Evolutionary conservation across 805 yeast species (phyloP).

Genomic region (Pichia nakasei): DNA sequence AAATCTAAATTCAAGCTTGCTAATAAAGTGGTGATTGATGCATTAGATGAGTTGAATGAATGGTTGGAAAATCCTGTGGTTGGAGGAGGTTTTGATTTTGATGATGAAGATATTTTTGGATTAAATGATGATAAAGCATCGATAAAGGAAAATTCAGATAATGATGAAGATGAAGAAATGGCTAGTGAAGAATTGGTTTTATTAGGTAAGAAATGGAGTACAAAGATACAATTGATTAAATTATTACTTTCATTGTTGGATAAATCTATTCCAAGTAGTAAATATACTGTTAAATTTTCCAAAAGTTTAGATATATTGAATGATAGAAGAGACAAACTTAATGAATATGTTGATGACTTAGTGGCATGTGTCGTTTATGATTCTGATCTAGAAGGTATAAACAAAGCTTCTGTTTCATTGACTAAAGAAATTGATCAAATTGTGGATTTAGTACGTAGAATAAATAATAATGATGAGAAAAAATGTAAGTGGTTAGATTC

Average conservation of each 20-base stretch:
- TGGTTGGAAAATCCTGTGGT: slow-evolving; percentile 54
- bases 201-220: slow-evolving; percentile 41
- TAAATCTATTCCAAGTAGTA: slow-evolving; percentile 43
- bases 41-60: slow-evolving; percentile 55
- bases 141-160: slow-evolving; percentile 10
- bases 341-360: slow-evolving; percentile 45
- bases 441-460: slow-evolving; percentile 32
- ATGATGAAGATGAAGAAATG: slow-evolving; percentile 19
- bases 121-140: slow-evolving; percentile 15
- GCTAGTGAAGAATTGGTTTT: slow-evolving; percentile 15
- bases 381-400: slow-evolving; percentile 30
- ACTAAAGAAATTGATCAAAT: slow-evolving; percentile 20
- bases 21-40: slow-evolving; percentile 46
- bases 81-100: slow-evolving; percentile 23
- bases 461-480: slow-evolving; percentile 42
- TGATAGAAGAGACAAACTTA: slow-evolving; percentile 33
- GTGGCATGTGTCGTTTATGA: slow-evolving; percentile 47
- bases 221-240: slow-evolving; percentile 47
- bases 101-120: slow-evolving; percentile 43
- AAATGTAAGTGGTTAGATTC: slow-evolving; percentile 51
- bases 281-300: slow-evolving; percentile 26
- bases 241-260: slow-evolving; percentile 48
- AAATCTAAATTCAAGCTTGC: slow-evolving; percentile 37
- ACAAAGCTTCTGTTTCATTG: slow-evolving; percentile 10
- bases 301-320: slow-evolving; percentile 39